A percentile compares a stretch with the other conserved stretches of the same genome.
These are phyloP conservation scores for sunflower (Helianthus annuus) DNA, from an alignment of 129 eudicot genomes.

Conservation along the genomic window HanXRQr2.0-SUNRISE NC_035445.2:139997577-139998076, in stretches of 20 bases:
- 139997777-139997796: not conserved
- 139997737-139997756: not conserved
- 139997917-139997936: constrained; percentile 83
- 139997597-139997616: too few relatives aligned
- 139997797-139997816: constrained; percentile 8
- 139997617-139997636: too few relatives aligned
- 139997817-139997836: constrained; percentile 96
- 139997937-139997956: constrained; percentile 67
- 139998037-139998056: not conserved
- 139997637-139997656: too few relatives aligned
- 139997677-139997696: not conserved
- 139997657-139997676: too few relatives aligned
- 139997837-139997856: constrained; percentile 65
- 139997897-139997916: constrained; percentile 93
- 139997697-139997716: not conserved
- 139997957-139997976: constrained; percentile 87
- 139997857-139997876: constrained; percentile 97
- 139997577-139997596: too few relatives aligned
- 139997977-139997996: constrained; percentile 55
- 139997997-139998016: constrained; percentile 6
- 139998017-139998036: not conserved
- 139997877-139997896: constrained; percentile 96
- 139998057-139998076: constrained; percentile 6
- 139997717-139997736: constrained; percentile 1
- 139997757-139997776: not conserved